These are phyloP conservation scores for Citrullus mucosospermus DNA, from an alignment of 306 rosid genomes.

Conservation along the genomic window DNA sequence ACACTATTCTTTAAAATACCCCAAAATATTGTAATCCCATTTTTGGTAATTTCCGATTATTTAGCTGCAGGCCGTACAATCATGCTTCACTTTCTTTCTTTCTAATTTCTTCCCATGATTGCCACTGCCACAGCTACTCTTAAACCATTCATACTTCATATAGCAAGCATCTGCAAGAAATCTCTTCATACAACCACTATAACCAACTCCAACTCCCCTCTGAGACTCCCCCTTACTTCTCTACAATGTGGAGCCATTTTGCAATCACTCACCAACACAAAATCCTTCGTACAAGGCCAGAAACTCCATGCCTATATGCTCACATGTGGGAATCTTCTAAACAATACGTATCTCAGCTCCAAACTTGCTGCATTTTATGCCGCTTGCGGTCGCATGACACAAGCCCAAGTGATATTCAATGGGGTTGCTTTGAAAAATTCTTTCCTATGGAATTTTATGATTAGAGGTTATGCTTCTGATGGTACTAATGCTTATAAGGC, in stretches of 20 bases:
- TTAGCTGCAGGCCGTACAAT: too few relatives aligned
- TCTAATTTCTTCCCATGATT: conserved; percentile 19
- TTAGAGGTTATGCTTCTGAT: conserved; percentile 35
- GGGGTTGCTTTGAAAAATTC: conserved; percentile 21
- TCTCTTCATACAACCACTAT: conserved; percentile 1
- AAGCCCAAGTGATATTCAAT: conserved; percentile 33
- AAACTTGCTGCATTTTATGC: conserved; percentile 47
- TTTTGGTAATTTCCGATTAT: too few relatives aligned
- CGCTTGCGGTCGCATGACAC: conserved; percentile 25
- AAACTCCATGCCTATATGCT: conserved; percentile 33
- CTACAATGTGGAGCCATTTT: conserved; percentile 40
- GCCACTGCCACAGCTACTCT: conserved; percentile 3
- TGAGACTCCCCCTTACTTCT: conserved; percentile 20
- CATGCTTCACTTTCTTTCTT: too few relatives aligned
- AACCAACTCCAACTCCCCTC: conserved; percentile 1
- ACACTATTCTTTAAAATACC: too few relatives aligned
- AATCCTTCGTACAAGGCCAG: conserved; percentile 23
- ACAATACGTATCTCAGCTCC: conserved; percentile 31
- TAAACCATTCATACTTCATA: conserved; percentile 5
- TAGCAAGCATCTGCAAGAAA: conserved; percentile 4
- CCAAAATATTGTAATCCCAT: too few relatives aligned
- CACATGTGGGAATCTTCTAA: conserved; percentile 25
- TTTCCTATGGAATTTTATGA: conserved; percentile 43
- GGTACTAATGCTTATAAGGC: conserved; percentile 15
- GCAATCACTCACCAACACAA: conserved; percentile 34